Percentiles rank a stretch among this genome's conserved stretches.
These are phyloP conservation scores for Penstemon davidsonii DNA, from an alignment of 257 asterid genomes.

Conservation along the genomic window DNA sequence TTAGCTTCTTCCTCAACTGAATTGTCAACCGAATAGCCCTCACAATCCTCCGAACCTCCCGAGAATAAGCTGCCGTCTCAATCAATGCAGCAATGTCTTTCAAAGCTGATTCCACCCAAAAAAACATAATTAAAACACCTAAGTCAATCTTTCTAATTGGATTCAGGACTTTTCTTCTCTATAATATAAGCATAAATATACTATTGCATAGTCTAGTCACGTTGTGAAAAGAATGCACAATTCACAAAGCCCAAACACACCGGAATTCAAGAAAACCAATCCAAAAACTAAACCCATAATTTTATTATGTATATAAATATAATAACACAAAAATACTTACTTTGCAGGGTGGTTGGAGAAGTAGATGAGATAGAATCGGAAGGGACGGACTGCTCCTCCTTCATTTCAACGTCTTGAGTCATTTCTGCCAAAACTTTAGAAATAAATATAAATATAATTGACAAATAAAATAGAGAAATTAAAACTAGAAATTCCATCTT, in stretches of 20 bases:
- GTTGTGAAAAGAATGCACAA: no score
- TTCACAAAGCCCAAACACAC: not conserved
- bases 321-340: slow-evolving; percentile 34
- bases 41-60: slow-evolving; percentile 77
- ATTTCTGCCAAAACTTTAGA: slow-evolving; percentile 52
- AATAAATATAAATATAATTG: slow-evolving; percentile 31
- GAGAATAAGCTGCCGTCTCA: slow-evolving; percentile 81
- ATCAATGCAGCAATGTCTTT: slow-evolving; percentile 74
- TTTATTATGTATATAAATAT: not conserved
- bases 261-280: not conserved
- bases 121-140: slow-evolving; percentile 11
- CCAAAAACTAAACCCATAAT: not conserved
- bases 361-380: slow-evolving; percentile 45
- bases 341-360: slow-evolving; percentile 58
- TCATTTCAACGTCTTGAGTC: slow-evolving; percentile 95
- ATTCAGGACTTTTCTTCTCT: not conserved
- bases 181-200: not conserved
- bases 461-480: slow-evolving; percentile 28
- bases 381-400: slow-evolving; percentile 63
- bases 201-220: no score
- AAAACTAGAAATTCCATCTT: slow-evolving; percentile 28
- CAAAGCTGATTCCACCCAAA: slow-evolving; percentile 48
- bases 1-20: slow-evolving; percentile 66
- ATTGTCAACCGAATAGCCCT: slow-evolving; percentile 80
- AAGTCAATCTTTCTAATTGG: not conserved